Percentiles rank a stretch among this genome's conserved stretches.
Conservation (phyloP, 495 filamentous ascomycete species). For the Aspergillus ellipticus region DNA sequence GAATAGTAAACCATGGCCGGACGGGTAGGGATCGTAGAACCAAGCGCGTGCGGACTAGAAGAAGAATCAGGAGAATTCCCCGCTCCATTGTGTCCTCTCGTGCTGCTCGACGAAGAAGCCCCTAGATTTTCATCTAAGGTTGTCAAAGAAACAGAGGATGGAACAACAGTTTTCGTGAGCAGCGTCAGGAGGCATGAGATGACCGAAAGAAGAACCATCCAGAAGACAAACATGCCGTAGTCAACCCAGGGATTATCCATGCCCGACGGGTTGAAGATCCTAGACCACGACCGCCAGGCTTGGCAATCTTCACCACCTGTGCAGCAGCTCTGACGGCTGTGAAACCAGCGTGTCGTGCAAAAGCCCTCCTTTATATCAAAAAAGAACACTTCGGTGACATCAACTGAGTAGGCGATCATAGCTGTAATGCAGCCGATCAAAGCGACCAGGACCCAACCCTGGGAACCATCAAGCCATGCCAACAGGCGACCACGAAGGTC, state of each 20-base stretch:
- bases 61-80: conserved; percentile 40
- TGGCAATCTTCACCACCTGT: conserved; percentile 58
- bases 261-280: conserved; percentile 51
- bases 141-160: conserved; percentile 77
- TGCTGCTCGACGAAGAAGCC: conserved; percentile 42
- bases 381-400: conserved; percentile 75
- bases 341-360: conserved; percentile 68
- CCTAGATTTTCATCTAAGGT: conserved; percentile 83
- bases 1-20: conserved; percentile 91
- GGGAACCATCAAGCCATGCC: conserved; percentile 78
- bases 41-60: conserved; percentile 23
- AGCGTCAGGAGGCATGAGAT: conserved; percentile 76
- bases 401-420: conserved; percentile 80
- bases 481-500: conserved; percentile 76
- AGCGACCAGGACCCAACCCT: conserved; percentile 93
- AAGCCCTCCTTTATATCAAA: conserved; percentile 93
- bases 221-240: conserved; percentile 66
- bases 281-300: conserved; percentile 74
- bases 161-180: conserved; percentile 85
- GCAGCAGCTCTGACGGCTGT: conserved; percentile 76
- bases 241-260: conserved; percentile 64
- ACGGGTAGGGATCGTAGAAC: conserved; percentile 27
- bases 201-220: conserved; percentile 68
- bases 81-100: conserved; percentile 33
- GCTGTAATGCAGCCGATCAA: conserved; percentile 88